Percentiles rank a stretch among this genome's conserved stretches.
Evolutionary conservation across 1,284 basidiomycete species (phyloP).

Genomic region (Exobasidium rhododendri): DNA sequence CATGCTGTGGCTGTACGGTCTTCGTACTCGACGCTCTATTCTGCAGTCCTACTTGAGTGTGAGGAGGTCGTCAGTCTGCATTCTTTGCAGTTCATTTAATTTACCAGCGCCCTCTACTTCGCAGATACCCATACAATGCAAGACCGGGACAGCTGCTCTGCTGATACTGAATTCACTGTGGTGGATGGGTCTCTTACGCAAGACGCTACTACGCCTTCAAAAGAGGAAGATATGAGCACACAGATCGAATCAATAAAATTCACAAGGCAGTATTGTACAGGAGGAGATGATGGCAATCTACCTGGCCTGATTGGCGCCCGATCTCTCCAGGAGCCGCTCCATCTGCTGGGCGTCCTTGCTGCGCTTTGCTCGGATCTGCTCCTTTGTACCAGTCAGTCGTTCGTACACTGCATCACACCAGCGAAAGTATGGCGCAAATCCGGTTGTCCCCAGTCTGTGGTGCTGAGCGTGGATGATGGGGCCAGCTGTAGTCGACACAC

Average conservation of each 20-base stretch:
- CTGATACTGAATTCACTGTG: slow-evolving; percentile 2
- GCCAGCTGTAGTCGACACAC: background rate
- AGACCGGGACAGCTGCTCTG: background rate
- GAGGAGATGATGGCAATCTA: background rate
- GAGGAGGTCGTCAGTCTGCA: no score
- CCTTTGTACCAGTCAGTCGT: background rate
- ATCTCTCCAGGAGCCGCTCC: background rate
- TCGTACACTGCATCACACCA: slow-evolving; percentile 6
- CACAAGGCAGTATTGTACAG: background rate
- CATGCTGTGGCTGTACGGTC: slow-evolving; percentile 8
- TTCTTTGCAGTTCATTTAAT: no score
- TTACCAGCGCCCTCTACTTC: no score
- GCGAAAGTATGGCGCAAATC: slow-evolving; percentile 5
- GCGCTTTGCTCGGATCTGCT: background rate
- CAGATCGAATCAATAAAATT: background rate
- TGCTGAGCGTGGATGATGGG: slow-evolving; percentile 3
- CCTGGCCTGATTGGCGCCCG: background rate
- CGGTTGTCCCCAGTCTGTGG: background rate
- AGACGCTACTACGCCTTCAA: background rate
- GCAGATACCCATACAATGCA: slow-evolving; percentile 7
- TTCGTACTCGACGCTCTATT: background rate
- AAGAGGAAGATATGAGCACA: background rate
- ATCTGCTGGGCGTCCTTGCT: slow-evolving; percentile 1
- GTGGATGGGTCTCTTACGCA: background rate
- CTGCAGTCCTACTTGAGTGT: background rate